Base-by-base conservation (phyloP, 1,284 basidiomycete genomes). In the Porodaedalea pini region DNA sequence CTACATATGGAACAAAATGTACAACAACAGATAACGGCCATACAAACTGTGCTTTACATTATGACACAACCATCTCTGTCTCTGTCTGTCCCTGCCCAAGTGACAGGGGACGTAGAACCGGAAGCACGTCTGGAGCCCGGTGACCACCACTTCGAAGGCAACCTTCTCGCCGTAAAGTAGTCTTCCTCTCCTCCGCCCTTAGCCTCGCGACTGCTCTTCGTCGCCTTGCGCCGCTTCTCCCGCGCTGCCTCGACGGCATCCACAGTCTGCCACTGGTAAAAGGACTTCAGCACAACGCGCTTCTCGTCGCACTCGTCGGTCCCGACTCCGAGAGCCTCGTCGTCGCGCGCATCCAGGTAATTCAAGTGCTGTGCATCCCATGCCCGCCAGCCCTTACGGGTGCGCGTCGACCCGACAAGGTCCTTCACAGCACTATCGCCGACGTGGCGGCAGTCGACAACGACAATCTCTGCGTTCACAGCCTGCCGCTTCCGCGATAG, bases 191-290 rank as follows among this genome's bases (percentile, higher is more conserved):
- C 43, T 29, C 51, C 43, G 15, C 51, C 52, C 19, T 25, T 51
- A 17, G 13, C 54, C 7, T 43, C 34, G n/a, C 45, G 73, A 49
- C 74, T 69, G 17, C 63, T 63, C 37, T 72, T 65, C 68, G 75
- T 69, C 49, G 67, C 64, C 63, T 69, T 71, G 44, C 77, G 75
- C 57, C 79, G 71, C 73, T 82, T 86, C 75, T 85, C 85, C 65
- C 86, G 75, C 56, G 77, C 78, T 32, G 77, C 74, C 56, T 78
- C 77, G 56, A 90, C 86, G 1, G 81, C 80, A 67, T 89, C 89
- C 23, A 93, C 90, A 13, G 80, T 84, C 74, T 89, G 86, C 92
- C 92, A 94, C 53, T 85, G 85, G 72, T 89, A 89, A 67, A 92
- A 94, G 31, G 86, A 86, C 80, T 92, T 93, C 61, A 94, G 66